phyloP scores from a whole-genome alignment of 768 basidiomycete species.

The Tricholoma sp. region DNA sequence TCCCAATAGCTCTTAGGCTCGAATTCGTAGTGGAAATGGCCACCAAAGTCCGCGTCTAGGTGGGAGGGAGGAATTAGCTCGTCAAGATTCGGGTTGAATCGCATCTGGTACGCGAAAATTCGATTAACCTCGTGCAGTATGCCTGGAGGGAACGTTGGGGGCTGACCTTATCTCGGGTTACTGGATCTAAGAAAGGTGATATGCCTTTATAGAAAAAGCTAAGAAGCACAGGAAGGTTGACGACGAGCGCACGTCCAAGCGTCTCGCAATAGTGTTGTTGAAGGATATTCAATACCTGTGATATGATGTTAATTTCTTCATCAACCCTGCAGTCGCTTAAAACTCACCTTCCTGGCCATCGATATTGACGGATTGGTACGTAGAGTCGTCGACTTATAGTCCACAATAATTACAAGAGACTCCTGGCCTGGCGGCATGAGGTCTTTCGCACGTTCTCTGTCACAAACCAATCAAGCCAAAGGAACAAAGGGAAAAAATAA shows the following conservation, averaged over 20 bases:
- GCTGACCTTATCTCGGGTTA: constrained; percentile 80
- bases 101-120: constrained; percentile 49
- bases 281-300: constrained; percentile 65
- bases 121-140: background rate
- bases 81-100: constrained; percentile 78
- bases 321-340: background rate
- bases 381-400: constrained; percentile 79
- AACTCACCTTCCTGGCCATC: constrained; percentile 64
- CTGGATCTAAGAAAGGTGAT: constrained; percentile 80
- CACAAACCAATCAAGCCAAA: background rate
- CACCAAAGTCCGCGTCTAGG: constrained; percentile 81
- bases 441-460: constrained; percentile 84
- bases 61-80: constrained; percentile 73
- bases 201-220: constrained; percentile 82
- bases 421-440: constrained; percentile 84
- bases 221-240: constrained; percentile 72
- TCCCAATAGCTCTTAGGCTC: constrained; percentile 75
- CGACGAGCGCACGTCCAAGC: constrained; percentile 77
- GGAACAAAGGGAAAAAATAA: background rate
- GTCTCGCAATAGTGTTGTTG: constrained; percentile 90
- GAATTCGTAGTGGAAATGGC: constrained; percentile 68
- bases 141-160: background rate
- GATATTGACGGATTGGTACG: constrained; percentile 82
- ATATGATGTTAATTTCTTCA: background rate
- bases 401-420: constrained; percentile 76